Percentiles rank a stretch among this genome's conserved stretches.
Evolutionary conservation across 192 early-diverging fungal genomes (phyloP).

Genomic region (Radiomyces spectabilis): DNA sequence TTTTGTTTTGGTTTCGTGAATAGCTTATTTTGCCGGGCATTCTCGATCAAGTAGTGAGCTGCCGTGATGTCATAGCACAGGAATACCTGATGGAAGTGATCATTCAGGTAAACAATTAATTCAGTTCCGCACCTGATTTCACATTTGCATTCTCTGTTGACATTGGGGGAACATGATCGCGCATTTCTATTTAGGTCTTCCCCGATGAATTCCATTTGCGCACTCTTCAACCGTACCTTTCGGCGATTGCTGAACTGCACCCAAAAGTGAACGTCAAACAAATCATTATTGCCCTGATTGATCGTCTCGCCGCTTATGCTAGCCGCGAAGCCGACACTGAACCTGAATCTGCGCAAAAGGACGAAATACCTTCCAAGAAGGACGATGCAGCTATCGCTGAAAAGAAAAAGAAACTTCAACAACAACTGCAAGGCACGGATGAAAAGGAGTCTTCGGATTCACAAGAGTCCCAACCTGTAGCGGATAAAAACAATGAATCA

Average conservation of each 20-base stretch:
- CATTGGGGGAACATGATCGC: no score
- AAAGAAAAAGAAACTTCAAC: no score
- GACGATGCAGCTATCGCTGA: no score
- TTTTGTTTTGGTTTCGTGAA: no score
- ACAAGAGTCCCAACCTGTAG: no score
- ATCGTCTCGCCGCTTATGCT: slow-evolving; percentile 88
- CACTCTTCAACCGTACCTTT: slow-evolving; percentile 80
- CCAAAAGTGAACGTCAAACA: slow-evolving; percentile 92
- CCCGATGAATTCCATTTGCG: slow-evolving; percentile 94
- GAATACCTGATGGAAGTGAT: slow-evolving; percentile 99
- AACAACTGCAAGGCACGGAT: no score
- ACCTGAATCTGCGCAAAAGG: slow-evolving; percentile 5
- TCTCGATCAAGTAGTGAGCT: slow-evolving; percentile 92
- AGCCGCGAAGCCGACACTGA: slow-evolving; percentile 61
- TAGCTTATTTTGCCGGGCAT: slow-evolving; percentile 85
- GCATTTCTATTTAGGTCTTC: no score
- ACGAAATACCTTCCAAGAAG: no score
- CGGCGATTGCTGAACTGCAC: slow-evolving; percentile 83
- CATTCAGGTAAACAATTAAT: slow-evolving; percentile 66
- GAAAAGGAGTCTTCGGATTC: not conserved
- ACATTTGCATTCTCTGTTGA: not conserved
- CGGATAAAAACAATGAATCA: no score
- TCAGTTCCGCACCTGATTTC: not conserved
- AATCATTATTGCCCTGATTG: slow-evolving; percentile 91
- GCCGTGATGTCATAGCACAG: slow-evolving; percentile 95